Percentiles rank a stretch among this genome's conserved stretches.
Evolutionary conservation across 805 yeast genomes (phyloP).

Genomic region (Candida hungchunana): DNA sequence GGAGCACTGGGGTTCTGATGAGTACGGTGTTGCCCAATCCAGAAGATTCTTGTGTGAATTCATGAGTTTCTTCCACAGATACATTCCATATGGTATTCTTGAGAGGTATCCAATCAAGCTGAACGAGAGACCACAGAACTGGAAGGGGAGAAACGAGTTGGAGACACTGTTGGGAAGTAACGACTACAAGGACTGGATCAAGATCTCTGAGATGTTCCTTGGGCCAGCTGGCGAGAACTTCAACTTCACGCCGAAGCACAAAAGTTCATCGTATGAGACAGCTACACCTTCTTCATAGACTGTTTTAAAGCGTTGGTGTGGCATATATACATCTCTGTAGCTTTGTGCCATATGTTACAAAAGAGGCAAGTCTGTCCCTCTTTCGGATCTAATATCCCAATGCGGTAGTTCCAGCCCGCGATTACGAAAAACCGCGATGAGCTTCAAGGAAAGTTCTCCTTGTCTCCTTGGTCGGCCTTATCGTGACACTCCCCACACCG

Average conservation of each 20-base stretch:
- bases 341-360: too few relatives aligned
- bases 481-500: too few relatives aligned
- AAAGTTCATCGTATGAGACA: conserved; percentile 71
- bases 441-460: too few relatives aligned
- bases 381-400: too few relatives aligned
- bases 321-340: too few relatives aligned
- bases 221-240: conserved; percentile 79
- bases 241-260: conserved; percentile 88
- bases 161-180: conserved; percentile 85
- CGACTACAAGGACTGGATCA: conserved; percentile 88
- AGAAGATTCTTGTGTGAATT: conserved; percentile 93
- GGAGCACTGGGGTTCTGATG: conserved; percentile 98
- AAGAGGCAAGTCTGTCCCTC: too few relatives aligned
- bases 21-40: conserved; percentile 82
- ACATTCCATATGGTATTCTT: conserved; percentile 89
- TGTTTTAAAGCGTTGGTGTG: too few relatives aligned
- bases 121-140: conserved; percentile 90
- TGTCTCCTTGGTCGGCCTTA: too few relatives aligned
- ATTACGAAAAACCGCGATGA: too few relatives aligned
- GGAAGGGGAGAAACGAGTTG: conserved; percentile 89
- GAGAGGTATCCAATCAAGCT: conserved; percentile 84
- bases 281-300: too few relatives aligned
- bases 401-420: too few relatives aligned
- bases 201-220: conserved; percentile 88
- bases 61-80: conserved; percentile 88